These are phyloP conservation scores for Zasmidium angulare DNA, from an alignment of 2,329 filamentous ascomycete species.

Conservation along the genomic window DNA sequence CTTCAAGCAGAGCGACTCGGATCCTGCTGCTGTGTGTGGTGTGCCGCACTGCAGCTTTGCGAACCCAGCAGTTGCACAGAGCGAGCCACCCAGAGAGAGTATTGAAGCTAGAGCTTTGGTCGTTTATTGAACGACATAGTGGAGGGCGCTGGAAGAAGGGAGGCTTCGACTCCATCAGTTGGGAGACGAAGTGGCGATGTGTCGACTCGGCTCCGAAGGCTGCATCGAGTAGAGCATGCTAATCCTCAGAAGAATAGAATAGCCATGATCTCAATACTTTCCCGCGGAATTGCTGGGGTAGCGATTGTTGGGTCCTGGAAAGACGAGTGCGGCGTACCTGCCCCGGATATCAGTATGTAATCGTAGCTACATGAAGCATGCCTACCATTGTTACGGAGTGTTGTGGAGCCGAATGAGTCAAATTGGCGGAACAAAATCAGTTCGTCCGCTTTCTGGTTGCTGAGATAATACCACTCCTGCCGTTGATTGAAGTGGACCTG, in stretches of 20 bases:
- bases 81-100: slow-evolving; percentile 8
- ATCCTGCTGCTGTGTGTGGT: background rate
- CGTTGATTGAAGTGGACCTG: slow-evolving; percentile 1
- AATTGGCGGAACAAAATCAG: slow-evolving; percentile 8
- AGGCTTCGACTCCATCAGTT: no score
- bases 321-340: slow-evolving; percentile 11
- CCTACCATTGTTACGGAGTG: slow-evolving; percentile 10
- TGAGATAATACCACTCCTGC: slow-evolving; percentile 7
- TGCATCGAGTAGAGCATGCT: no score
- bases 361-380: background rate
- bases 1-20: slow-evolving; percentile 15
- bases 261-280: slow-evolving; percentile 13
- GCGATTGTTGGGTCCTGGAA: slow-evolving; percentile 2
- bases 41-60: slow-evolving; percentile 13
- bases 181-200: no score
- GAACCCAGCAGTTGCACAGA: background rate
- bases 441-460: background rate
- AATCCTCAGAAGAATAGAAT: slow-evolving; percentile 2
- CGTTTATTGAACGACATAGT: slow-evolving; percentile 1
- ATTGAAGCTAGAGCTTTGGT: slow-evolving; percentile 14
- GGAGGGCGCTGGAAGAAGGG: background rate
- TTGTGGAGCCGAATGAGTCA: background rate
- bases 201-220: no score
- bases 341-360: background rate
- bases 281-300: background rate